A percentile compares a stretch with the other conserved stretches of the same genome.
These are phyloP conservation scores for Leishmania guyanensis DNA, from an alignment of 208 protist genomes.

Conservation along the genomic window DNA sequence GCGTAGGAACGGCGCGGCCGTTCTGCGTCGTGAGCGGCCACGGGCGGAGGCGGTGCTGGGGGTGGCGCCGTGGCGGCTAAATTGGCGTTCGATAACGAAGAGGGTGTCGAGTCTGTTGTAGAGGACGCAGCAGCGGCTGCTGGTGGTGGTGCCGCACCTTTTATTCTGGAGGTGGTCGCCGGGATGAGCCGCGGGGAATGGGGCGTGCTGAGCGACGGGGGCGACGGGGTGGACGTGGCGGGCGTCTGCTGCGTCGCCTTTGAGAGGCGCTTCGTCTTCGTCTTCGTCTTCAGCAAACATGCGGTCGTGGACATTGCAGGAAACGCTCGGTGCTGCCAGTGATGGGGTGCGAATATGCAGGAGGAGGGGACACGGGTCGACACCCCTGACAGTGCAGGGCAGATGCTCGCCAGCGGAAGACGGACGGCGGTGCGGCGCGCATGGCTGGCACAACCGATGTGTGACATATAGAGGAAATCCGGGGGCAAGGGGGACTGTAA, in stretches of 20 bases:
- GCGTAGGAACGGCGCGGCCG: conserved; percentile 10
- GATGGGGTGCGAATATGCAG: neutral
- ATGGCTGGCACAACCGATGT: neutral
- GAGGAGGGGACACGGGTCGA: neutral
- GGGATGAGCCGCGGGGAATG: neutral
- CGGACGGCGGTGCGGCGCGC: neutral
- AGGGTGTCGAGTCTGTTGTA: neutral
- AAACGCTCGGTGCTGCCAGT: neutral
- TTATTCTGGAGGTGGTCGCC: neutral
- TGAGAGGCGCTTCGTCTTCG: neutral
- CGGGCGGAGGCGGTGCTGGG: neutral
- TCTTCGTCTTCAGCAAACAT: neutral
- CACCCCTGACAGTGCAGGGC: neutral
- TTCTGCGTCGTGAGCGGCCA: neutral
- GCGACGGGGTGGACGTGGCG: neutral
- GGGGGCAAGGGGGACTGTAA: neutral
- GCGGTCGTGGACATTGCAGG: neutral
- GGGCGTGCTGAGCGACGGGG: neutral
- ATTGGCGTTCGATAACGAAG: neutral
- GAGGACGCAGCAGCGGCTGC: neutral
- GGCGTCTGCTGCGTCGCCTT: neutral
- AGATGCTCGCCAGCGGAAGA: neutral
- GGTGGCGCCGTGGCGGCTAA: neutral
- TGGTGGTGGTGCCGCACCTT: neutral
- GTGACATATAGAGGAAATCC: neutral